Evolutionary conservation across 495 filamentous ascomycete genomes (phyloP).

Genomic region (Physcia stellaris): DNA sequence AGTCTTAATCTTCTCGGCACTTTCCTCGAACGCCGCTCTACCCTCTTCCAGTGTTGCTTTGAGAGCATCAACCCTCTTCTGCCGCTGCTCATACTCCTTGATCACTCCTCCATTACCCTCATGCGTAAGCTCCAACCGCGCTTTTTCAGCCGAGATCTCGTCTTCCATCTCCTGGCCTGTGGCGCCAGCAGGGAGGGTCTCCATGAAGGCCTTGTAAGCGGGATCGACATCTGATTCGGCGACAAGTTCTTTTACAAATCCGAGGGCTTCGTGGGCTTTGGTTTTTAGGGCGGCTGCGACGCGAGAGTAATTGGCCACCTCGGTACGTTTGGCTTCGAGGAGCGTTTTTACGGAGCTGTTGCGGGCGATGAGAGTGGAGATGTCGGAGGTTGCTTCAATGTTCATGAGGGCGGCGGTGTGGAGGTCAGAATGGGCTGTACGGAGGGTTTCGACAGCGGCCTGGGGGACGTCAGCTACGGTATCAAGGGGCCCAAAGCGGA

Average conservation of each 20-base stretch:
- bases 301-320: conserved; percentile 25
- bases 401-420: conserved; percentile 52
- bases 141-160: conserved; percentile 60
- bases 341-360: conserved; percentile 42
- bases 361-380: conserved; percentile 45
- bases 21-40: conserved; percentile 30
- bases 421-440: conserved; percentile 43
- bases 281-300: conserved; percentile 14
- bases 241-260: conserved; percentile 22
- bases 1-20: conserved; percentile 42
- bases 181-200: conserved; percentile 27
- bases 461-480: conserved; percentile 18
- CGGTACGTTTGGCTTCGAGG: conserved; percentile 31
- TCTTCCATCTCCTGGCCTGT: conserved; percentile 51
- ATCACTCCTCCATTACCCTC: conserved; percentile 67
- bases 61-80: conserved; percentile 41
- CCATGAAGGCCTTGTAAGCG: conserved; percentile 21
- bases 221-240: conserved; percentile 25
- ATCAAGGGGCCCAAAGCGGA: too few relatives aligned
- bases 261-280: conserved; percentile 22
- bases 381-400: conserved; percentile 70
- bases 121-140: conserved; percentile 64
- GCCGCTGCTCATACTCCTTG: conserved; percentile 62
- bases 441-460: conserved; percentile 45
- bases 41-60: conserved; percentile 32